Evolutionary conservation across 225 moss, liverwort and hornwort species (phyloP).

Genomic region (Bryoerythrophyllum caledonicum): DNA sequence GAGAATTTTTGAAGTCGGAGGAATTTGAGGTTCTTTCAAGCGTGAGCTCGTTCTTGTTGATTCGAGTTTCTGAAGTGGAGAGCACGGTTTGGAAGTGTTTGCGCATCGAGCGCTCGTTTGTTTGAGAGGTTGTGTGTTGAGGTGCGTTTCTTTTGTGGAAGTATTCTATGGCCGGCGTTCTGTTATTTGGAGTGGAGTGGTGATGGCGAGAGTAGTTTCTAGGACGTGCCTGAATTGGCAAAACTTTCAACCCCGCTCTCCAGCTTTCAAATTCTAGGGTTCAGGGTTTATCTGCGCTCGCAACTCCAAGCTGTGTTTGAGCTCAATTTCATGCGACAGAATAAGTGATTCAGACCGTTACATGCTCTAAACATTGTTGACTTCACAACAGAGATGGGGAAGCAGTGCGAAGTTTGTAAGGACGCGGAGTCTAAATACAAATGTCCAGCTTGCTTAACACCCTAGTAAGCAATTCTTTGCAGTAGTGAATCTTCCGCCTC

Average conservation of each 20-base stretch:
- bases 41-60: too few species aligned
- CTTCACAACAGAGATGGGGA: conserved; percentile 33
- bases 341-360: not conserved
- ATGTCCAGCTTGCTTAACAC: conserved; percentile 56
- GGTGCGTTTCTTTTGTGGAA: too few species aligned
- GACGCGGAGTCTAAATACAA: conserved; percentile 66
- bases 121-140: not conserved
- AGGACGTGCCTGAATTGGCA: not conserved
- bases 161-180: not conserved
- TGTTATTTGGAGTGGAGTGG: not conserved
- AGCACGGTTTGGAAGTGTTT: not conserved
- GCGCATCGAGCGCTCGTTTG: not conserved
- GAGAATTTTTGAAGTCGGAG: too few species aligned
- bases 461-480: conserved; percentile 44
- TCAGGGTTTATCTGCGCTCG: conserved; percentile 5
- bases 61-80: not conserved
- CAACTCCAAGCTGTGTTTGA: not conserved
- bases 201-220: not conserved
- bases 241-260: too few species aligned
- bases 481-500: conserved; percentile 3
- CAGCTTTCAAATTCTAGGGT: not conserved
- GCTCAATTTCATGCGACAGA: not conserved
- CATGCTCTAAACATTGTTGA: not conserved
- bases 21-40: too few species aligned
- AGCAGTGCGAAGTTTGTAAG: conserved; percentile 61